A percentile compares a stretch with the other conserved stretches of the same genome.
These are phyloP conservation scores for Knufia fluminis DNA, from an alignment of 2,329 filamentous ascomycete species.

Conservation along the genomic window DNA sequence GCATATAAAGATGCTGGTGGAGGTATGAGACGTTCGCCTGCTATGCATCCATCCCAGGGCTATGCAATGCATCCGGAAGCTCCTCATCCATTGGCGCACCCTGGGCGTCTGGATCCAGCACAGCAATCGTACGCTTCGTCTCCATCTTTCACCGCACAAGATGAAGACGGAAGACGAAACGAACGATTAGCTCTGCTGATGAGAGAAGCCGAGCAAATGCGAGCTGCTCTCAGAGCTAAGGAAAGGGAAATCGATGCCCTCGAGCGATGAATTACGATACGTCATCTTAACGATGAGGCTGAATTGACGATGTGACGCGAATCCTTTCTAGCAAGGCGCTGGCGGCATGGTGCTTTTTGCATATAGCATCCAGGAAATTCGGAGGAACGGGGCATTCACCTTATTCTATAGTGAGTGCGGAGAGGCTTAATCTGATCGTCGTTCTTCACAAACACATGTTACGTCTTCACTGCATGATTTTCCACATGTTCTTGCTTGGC, in stretches of 20 bases:
- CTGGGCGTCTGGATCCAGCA: constrained; percentile 34
- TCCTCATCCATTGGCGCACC: constrained; percentile 25
- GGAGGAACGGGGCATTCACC: not conserved
- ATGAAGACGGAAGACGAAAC: constrained; percentile 8
- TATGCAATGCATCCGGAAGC: constrained; percentile 14
- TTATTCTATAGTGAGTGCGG: too few relatives aligned
- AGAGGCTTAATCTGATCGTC: too few relatives aligned
- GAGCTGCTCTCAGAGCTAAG: constrained; percentile 61
- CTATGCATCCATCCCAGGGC: not conserved
- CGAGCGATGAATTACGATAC: not conserved
- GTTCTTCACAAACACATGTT: not conserved
- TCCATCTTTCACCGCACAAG: constrained; percentile 13
- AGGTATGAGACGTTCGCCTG: constrained; percentile 14
- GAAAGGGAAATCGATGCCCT: constrained; percentile 60
- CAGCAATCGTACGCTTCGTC: constrained; percentile 25
- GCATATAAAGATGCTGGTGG: constrained; percentile 28
- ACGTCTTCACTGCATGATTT: not conserved
- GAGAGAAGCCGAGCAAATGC: constrained; percentile 67
- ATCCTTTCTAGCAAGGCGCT: constrained; percentile 10
- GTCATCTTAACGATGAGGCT: too few relatives aligned
- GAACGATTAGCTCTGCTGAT: constrained; percentile 41
- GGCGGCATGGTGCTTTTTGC: not conserved
- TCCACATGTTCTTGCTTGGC: not conserved
- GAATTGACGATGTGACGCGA: not conserved
- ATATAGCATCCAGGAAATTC: not conserved